Base-by-base conservation (phyloP, 2,329 filamentous ascomycete species). In the Cordyceps pruinosa region DNA sequence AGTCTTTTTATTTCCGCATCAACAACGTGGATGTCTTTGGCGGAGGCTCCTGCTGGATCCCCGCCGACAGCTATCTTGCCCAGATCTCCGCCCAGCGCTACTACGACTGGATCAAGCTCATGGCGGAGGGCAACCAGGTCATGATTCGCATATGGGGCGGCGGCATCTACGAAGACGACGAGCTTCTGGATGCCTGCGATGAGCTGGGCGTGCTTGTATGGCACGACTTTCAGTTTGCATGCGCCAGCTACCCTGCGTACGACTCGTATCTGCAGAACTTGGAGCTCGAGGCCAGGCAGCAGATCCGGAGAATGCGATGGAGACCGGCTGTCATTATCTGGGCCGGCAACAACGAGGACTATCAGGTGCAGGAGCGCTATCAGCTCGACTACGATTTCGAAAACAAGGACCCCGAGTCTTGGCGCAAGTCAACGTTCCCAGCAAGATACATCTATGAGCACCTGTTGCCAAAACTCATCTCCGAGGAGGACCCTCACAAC, bases 161-260 rank as follows among this genome's bases (percentile, higher is more conserved):
- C 41, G 88, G 88, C 3, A 84, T 89, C 46, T 90, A 87, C 72
- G 88, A 90, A 68, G 77, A 84, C 52, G 79, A 87, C 57, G 70
- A 75, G 17, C 88, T 91, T 66, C 89, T 89, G 67, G 80, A 86
- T 19, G 77, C 83, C 10, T 90, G 86, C 64, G 87, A 91, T 62
- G 83, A 88, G 66, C 70, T 88, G 2, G 88, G 88, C 9, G 75
- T 91, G 15, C 71, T 91, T 44, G 84, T 90, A 10, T 91, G 88
- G 88, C 87, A 91, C 65, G 88, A 91, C 65, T 91, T 90, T 66
- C 82, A 87, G 73, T 91, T 91, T 66, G 87, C 81, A 28, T 89
- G 86, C 64, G 85, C 84, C 23, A 85, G 83, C 62, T 88, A 87
- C 67, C 88, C 88, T 34, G 79, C 83, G 2, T 84, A 83, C 65